Conservation (phyloP, 2,329 filamentous ascomycete genomes). For the Bertia moriformis region DNA sequence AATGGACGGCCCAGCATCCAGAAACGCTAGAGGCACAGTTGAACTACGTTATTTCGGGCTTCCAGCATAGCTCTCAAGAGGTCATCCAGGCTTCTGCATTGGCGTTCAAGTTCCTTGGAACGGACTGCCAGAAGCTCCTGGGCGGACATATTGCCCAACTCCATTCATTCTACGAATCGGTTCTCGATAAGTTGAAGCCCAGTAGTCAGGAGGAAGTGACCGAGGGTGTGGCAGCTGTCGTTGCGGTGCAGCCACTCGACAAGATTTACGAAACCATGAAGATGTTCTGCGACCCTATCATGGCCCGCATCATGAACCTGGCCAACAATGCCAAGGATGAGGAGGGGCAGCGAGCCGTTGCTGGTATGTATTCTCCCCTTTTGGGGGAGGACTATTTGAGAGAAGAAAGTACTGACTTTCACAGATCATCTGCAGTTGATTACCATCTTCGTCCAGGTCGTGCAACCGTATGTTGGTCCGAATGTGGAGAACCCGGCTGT, state of each 20-base stretch:
- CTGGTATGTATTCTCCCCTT: conserved; percentile 39
- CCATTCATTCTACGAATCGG: conserved; percentile 81
- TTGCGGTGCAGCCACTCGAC: conserved; percentile 68
- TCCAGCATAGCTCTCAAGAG: conserved; percentile 76
- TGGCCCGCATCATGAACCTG: conserved; percentile 71
- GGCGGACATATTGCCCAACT: conserved; percentile 72
- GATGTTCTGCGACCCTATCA: conserved; percentile 81
- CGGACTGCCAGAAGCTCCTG: conserved; percentile 78
- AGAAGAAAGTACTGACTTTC: too few species aligned
- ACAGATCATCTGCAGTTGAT: conserved; percentile 79
- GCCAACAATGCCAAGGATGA: conserved; percentile 76
- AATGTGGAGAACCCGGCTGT: conserved; percentile 75
- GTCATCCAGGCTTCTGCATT: conserved; percentile 83
- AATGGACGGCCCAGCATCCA: conserved; percentile 90
- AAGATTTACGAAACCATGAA: conserved; percentile 78
- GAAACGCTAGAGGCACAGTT: conserved; percentile 86
- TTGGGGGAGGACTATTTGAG: neutral
- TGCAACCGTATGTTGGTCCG: conserved; percentile 56
- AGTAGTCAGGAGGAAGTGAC: conserved; percentile 90
- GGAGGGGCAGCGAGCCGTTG: conserved; percentile 69
- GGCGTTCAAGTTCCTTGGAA: conserved; percentile 93
- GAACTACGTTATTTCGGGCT: conserved; percentile 87
- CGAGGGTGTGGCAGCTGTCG: conserved; percentile 82
- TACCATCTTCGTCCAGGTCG: conserved; percentile 67
- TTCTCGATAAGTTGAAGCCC: conserved; percentile 72